phyloP scores from a whole-genome alignment of 495 filamentous ascomycete species.

The Bombardia bombarda region DNA sequence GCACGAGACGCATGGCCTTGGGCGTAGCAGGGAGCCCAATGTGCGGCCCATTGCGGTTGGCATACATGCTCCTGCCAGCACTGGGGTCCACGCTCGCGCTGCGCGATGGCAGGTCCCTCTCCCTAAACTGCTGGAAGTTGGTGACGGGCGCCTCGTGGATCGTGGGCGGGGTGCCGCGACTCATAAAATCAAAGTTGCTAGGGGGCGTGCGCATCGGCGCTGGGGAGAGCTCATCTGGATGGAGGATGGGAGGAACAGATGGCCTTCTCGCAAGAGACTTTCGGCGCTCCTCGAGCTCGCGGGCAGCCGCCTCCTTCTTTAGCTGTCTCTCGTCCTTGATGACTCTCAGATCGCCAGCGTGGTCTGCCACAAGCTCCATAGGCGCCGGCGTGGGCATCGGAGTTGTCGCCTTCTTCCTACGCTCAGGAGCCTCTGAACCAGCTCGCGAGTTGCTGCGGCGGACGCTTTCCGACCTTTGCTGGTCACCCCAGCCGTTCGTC shows the following conservation, averaged over 20 bases:
- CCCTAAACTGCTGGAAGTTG: conserved; percentile 24
- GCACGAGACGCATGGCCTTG: conserved; percentile 73
- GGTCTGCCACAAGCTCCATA: conserved; percentile 21
- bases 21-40: conserved; percentile 78
- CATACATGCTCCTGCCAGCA: conserved; percentile 35
- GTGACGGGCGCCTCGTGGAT: conserved; percentile 18
- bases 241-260: conserved; percentile 69
- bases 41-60: conserved; percentile 36
- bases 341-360: conserved; percentile 30
- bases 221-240: conserved; percentile 57
- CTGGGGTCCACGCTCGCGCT: conserved; percentile 39
- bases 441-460: conserved; percentile 22
- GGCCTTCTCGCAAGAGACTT: conserved; percentile 73
- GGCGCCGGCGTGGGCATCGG: conserved; percentile 23
- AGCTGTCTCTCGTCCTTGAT: conserved; percentile 46
- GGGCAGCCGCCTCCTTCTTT: conserved; percentile 71
- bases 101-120: conserved; percentile 30
- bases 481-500: conserved; percentile 21
- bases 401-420: conserved; percentile 7
- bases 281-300: conserved; percentile 79
- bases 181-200: conserved; percentile 37
- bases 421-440: conserved; percentile 3
- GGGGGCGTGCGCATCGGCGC: conserved; percentile 19
- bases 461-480: conserved; percentile 45
- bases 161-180: neutral